Evolutionary conservation across 495 filamentous ascomycete species (phyloP).

Genomic region (Xylaria cubensis): DNA sequence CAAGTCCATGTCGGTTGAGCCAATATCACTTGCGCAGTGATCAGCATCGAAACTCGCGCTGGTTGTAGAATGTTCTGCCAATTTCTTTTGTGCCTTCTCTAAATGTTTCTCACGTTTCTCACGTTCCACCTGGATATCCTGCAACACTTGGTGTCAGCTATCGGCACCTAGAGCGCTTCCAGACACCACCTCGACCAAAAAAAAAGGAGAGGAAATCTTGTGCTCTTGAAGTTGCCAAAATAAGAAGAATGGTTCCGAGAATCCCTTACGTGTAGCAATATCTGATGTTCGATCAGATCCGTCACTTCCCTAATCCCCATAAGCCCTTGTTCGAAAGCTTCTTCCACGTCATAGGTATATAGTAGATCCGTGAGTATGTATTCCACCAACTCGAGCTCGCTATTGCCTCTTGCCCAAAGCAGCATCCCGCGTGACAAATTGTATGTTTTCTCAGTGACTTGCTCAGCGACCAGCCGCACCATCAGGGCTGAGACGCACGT

Average conservation of each 20-base stretch:
- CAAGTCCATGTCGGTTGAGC: slow-evolving; percentile 18
- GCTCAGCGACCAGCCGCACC: neutral
- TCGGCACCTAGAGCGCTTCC: no score
- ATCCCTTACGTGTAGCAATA: slow-evolving; percentile 40
- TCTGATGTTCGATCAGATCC: slow-evolving; percentile 46
- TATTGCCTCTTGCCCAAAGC: neutral
- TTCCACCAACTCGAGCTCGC: neutral
- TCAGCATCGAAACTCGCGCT: neutral
- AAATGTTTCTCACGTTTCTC: neutral
- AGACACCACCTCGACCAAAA: no score
- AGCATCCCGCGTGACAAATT: neutral
- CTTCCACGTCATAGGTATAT: slow-evolving; percentile 2
- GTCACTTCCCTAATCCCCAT: slow-evolving; percentile 22
- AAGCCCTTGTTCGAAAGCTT: slow-evolving; percentile 1
- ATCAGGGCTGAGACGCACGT: neutral
- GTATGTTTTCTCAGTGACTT: slow-evolving; percentile 2
- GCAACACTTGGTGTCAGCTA: slow-evolving; percentile 36
- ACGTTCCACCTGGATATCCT: slow-evolving; percentile 18
- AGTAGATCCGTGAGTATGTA: slow-evolving; percentile 21
- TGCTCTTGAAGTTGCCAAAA: no score
- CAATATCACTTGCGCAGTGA: slow-evolving; percentile 3
- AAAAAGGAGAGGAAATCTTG: no score
- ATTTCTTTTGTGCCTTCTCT: slow-evolving; percentile 35
- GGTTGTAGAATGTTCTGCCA: slow-evolving; percentile 30
- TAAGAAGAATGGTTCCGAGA: neutral